Conservation (phyloP, 164 flowering plant species). For the Liriodendron chinense region DNA sequence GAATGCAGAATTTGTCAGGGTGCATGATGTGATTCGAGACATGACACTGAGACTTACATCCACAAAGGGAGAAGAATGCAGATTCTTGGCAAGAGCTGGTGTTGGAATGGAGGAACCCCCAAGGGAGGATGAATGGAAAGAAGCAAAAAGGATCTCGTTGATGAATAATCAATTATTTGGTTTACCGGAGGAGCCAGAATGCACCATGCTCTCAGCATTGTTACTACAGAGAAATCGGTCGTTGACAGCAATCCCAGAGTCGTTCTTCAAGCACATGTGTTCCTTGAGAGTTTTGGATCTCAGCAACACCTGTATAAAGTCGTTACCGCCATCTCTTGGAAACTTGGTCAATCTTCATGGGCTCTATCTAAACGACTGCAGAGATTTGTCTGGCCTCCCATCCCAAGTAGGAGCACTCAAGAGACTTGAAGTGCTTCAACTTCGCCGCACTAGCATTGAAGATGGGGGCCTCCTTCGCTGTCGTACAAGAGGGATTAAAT, state of each 20-base stretch:
- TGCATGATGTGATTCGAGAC: constrained; percentile 7
- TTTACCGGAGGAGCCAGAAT: background rate
- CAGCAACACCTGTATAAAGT: constrained; percentile 1
- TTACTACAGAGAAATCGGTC: background rate
- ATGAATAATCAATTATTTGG: background rate
- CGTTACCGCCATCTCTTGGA: constrained; percentile 15
- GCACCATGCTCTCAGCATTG: constrained; percentile 2
- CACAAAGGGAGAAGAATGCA: background rate
- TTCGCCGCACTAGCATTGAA: background rate
- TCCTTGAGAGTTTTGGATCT: constrained; percentile 15
- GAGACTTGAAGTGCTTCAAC: constrained; percentile 6
- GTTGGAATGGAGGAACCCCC: background rate
- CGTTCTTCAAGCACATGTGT: constrained; percentile 17
- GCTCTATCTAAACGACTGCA: constrained; percentile 11
- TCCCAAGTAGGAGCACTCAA: constrained; percentile 1
- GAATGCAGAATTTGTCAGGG: background rate
- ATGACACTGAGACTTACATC: constrained; percentile 8
- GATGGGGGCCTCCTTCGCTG: background rate
- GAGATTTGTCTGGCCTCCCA: background rate
- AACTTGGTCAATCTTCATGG: constrained; percentile 2
- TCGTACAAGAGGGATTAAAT: background rate
- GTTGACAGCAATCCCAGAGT: constrained; percentile 9
- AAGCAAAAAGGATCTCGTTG: background rate
- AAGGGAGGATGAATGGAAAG: constrained; percentile 7
- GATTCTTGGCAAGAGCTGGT: background rate